Base-by-base conservation (phyloP, 2,329 filamentous ascomycete genomes). In the Plectosphaerella plurivora region DNA sequence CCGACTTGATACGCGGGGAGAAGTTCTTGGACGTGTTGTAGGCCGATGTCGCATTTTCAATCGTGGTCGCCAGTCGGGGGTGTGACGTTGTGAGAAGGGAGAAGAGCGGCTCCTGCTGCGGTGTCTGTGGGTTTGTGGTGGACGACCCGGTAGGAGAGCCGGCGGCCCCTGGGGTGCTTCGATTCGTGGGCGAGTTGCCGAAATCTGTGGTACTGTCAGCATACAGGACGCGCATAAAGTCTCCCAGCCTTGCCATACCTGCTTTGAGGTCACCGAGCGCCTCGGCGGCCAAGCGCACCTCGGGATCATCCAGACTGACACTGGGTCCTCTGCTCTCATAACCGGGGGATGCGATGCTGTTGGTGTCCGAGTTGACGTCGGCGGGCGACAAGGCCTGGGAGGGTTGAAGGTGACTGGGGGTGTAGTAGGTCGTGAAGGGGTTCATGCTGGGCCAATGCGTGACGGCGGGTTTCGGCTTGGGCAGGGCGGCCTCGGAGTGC, bases 11-110 rank as follows among this genome's bases (percentile, higher is more conserved):
- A 2, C 88, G 82, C 0, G 93, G 91, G 1, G 91, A 95, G 63
- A 93, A 95, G 60, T 92, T 90, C 70, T 97, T 97, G 11, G 89
- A 91, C 3, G 82, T 86, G 25, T 88, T 87, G 67, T 97, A 97
- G 1, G 89, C 90, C 1, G 88, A 91, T 8, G 93, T 81, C 0
- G 91, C 93, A 50, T 87, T 86, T 59, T 89, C 90, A 60, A 96
- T 92, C 0, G 91, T 91, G 25, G 84, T 90, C 10, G 89, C 91
- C 15, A 97, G 81, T 55, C 95, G 77, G 1, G 93, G 93, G 64
- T 97, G 91, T 1, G 89, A 89, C 3, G 90, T 92, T 0, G 91
- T 95, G 20, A 97, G 81, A 1, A 97, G 82, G 5, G 90, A 89
- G 4, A 97, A 76, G 6, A 97, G 77, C 1, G 92, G 94, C 68